phyloP scores from a whole-genome alignment of 1,284 basidiomycete species.

The Chiua sp. region DNA sequence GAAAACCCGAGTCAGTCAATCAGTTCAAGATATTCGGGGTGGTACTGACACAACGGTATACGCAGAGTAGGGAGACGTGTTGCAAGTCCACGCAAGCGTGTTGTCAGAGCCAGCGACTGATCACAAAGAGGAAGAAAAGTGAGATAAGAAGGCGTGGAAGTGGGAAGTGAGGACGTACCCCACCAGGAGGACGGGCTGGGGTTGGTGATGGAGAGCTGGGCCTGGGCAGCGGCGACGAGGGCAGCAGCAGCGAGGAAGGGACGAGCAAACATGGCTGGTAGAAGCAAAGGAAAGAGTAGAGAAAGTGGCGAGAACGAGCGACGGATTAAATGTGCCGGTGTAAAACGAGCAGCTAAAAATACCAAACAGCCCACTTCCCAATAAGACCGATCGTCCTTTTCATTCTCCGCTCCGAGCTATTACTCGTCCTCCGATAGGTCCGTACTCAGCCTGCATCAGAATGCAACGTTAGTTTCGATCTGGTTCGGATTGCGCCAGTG shows the following conservation, averaged over 20 bases:
- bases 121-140: background rate
- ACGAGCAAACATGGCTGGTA: constrained; percentile 43
- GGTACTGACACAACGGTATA: constrained; percentile 51
- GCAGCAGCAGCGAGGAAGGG: constrained; percentile 41
- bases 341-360: constrained; percentile 3
- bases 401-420: constrained; percentile 22
- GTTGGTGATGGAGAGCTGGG: constrained; percentile 41
- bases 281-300: constrained; percentile 15
- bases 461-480: no score
- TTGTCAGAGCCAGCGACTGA: constrained; percentile 43
- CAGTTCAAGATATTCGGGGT: background rate
- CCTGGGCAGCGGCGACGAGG: constrained; percentile 41
- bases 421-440: no score
- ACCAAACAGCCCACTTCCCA: background rate
- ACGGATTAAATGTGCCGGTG: constrained; percentile 16
- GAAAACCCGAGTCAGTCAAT: constrained; percentile 12
- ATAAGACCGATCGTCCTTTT: constrained; percentile 11
- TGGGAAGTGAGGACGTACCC: constrained; percentile 41
- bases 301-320: constrained; percentile 34
- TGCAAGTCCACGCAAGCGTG: constrained; percentile 48
- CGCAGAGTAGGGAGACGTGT: constrained; percentile 36
- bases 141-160: background rate
- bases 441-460: no score
- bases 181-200: constrained; percentile 50
- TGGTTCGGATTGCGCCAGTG: no score